Conservation (phyloP, 2,329 filamentous ascomycete species). For the Pseudocercospora eumusae region DNA sequence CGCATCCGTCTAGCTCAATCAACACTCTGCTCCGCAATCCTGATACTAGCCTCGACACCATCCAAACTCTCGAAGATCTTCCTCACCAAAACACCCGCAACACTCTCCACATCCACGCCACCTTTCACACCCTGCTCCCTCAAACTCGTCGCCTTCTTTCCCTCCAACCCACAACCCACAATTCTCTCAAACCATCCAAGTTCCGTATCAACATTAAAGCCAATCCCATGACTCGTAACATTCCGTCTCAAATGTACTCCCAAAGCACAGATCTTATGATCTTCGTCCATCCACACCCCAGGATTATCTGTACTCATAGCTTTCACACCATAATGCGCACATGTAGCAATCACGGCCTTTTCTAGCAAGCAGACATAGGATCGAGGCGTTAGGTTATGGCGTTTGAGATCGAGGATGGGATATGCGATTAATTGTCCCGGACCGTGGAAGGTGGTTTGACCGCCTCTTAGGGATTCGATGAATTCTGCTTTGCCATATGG, state of each 20-base stretch:
- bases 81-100: slow-evolving; percentile 46
- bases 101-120: slow-evolving; percentile 40
- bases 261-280: slow-evolving; percentile 81
- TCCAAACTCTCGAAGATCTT: slow-evolving; percentile 39
- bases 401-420: slow-evolving; percentile 79
- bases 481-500: slow-evolving; percentile 58
- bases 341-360: slow-evolving; percentile 67
- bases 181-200: slow-evolving; percentile 69
- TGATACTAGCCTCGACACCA: slow-evolving; percentile 32
- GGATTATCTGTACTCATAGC: slow-evolving; percentile 72
- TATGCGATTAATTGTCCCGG: slow-evolving; percentile 93
- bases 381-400: slow-evolving; percentile 67
- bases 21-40: slow-evolving; percentile 25
- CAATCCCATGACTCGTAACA: slow-evolving; percentile 81
- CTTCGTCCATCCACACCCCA: slow-evolving; percentile 69
- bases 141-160: slow-evolving; percentile 76
- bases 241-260: slow-evolving; percentile 88
- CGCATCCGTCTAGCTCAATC: background rate
- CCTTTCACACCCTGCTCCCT: slow-evolving; percentile 52
- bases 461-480: slow-evolving; percentile 74
- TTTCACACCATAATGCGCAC: slow-evolving; percentile 61
- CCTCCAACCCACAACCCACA: slow-evolving; percentile 84
- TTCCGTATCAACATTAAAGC: slow-evolving; percentile 72
- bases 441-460: slow-evolving; percentile 91
- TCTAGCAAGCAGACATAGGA: slow-evolving; percentile 80